A percentile compares a stretch with the other conserved stretches of the same genome.
Evolutionary conservation across 768 basidiomycete genomes (phyloP).

Genomic region (Lentinula sp.): DNA sequence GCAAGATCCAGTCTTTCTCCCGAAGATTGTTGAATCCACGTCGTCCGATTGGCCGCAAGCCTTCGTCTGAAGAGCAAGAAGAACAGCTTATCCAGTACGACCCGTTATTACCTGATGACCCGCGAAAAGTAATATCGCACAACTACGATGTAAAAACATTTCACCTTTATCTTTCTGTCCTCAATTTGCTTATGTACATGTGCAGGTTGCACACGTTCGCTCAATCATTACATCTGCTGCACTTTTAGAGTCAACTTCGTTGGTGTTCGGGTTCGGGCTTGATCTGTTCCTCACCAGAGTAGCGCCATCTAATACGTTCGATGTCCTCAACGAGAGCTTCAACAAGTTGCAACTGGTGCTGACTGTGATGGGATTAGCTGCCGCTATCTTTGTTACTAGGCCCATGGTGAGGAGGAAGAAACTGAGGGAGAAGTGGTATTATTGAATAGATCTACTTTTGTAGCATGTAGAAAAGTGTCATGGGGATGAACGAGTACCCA

Average conservation of each 20-base stretch:
- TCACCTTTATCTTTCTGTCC: too few relatives aligned
- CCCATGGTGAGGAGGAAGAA: constrained; percentile 74
- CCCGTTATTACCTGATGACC: constrained; percentile 67
- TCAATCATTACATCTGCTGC: constrained; percentile 75
- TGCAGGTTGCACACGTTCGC: constrained; percentile 58
- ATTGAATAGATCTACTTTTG: constrained; percentile 15
- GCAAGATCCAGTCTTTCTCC: constrained; percentile 72
- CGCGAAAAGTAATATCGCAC: constrained; percentile 38
- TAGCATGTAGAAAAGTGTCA: too few relatives aligned
- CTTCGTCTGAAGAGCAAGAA: constrained; percentile 72
- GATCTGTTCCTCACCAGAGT: constrained; percentile 87
- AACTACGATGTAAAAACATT: constrained; percentile 7
- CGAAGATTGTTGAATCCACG: constrained; percentile 77
- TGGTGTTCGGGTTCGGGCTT: constrained; percentile 81
- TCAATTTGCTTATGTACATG: not conserved
- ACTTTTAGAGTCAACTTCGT: constrained; percentile 85
- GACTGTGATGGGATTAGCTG: constrained; percentile 64
- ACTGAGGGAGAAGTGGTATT: constrained; percentile 71
- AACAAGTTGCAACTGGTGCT: constrained; percentile 89
- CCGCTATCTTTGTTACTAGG: constrained; percentile 74
- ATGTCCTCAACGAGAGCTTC: constrained; percentile 86
- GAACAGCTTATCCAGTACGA: constrained; percentile 87
- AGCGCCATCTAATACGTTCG: constrained; percentile 86
- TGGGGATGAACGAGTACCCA: too few relatives aligned
- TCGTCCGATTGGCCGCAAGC: constrained; percentile 65